Evolutionary conservation across 2,329 filamentous ascomycete genomes (phyloP), one percentile per base, ranked within the genome.

Genomic region (Rhynchosporium graminicola): DNA sequence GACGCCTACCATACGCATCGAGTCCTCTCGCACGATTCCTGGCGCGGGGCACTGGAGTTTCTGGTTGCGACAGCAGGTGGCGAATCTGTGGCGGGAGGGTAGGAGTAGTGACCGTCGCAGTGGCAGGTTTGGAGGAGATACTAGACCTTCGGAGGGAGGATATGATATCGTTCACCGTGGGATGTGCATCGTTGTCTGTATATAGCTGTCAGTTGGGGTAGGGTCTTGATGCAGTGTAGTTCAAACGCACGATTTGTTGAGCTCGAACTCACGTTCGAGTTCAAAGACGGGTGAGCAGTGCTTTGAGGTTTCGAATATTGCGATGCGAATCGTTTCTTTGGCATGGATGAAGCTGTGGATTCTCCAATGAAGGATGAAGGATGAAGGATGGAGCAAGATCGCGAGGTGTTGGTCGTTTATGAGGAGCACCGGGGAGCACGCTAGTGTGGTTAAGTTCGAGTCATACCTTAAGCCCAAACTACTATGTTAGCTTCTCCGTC

Each of bases 271-370:
- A 65, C 73, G 31, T 73, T 77, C 59, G 77, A 76, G 65, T 74
- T 75, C 60, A 82, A 74, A 63, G 80, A 80, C 60, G 80, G 78
- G 67, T 83, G 80, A 36, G 79, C 80, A 69, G 83, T 82, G 64
- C 81, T 82, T 69, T 77, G 80, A 68, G 84, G 84, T 74, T 87
- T 87, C 67, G 84, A 83, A 70, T 82, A 84, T 71, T 78, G 79
- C 69, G 75, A 70, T 68, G 80, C 78, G 61, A 83, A 80, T 75
- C 83, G 80, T 80, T 87, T 87, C 79, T 87, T 87, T 76, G 85
- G 83, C 85, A 88, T 88, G 52, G 64, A 68, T 63, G 61, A 63
- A 42, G 40, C 48, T 51, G 36, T 43, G 57, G 46, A 59, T 31
- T 26, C 52, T n/a, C 29, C 20, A 20, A 20, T 1, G 20, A 20